A percentile compares a stretch with the other conserved stretches of the same genome.
Evolutionary conservation across 1,139 yeast genomes (phyloP).

Genomic region (Meyerozyma carpophila): DNA sequence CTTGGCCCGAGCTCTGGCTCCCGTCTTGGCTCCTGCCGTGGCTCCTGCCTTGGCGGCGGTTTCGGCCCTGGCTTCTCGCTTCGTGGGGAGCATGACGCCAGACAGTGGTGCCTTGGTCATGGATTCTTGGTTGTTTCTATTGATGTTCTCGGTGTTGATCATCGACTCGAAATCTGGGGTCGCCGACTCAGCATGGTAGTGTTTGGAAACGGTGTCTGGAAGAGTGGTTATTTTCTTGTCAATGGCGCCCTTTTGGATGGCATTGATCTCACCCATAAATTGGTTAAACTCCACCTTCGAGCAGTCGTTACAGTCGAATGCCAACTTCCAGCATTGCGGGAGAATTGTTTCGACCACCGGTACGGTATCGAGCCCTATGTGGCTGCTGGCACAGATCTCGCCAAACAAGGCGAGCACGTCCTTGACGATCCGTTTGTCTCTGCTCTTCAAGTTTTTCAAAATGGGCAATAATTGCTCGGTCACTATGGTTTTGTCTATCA

Average conservation of each 20-base stretch:
- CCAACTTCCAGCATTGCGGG: constrained; percentile 33
- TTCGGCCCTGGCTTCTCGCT: constrained; percentile 2
- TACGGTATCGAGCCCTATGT: constrained; percentile 33
- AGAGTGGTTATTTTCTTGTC: constrained; percentile 26
- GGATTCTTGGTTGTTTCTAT: constrained; percentile 22
- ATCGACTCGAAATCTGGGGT: constrained; percentile 24
- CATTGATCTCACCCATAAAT: constrained; percentile 22
- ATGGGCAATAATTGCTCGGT: constrained; percentile 76
- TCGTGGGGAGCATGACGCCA: constrained; percentile 12
- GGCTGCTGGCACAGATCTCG: constrained; percentile 33
- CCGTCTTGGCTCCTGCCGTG: not conserved
- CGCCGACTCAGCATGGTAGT: constrained; percentile 2
- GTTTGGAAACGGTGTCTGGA: constrained; percentile 12
- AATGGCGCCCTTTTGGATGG: constrained; percentile 24
- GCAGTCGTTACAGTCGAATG: constrained; percentile 41
- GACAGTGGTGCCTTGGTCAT: constrained; percentile 20
- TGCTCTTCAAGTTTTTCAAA: constrained; percentile 66
- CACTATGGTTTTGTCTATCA: constrained; percentile 67
- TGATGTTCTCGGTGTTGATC: constrained; percentile 29
- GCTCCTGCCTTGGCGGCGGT: constrained; percentile 3
- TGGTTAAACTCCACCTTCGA: constrained; percentile 28
- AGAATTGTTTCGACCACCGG: constrained; percentile 31
- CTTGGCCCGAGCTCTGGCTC: not conserved
- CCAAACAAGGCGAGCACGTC: constrained; percentile 51
- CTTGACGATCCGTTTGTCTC: constrained; percentile 64